Evolutionary conservation across 192 early-diverging fungal genomes (phyloP), one percentile per base, ranked within the genome.

Genomic region (Radiomyces spectabilis): DNA sequence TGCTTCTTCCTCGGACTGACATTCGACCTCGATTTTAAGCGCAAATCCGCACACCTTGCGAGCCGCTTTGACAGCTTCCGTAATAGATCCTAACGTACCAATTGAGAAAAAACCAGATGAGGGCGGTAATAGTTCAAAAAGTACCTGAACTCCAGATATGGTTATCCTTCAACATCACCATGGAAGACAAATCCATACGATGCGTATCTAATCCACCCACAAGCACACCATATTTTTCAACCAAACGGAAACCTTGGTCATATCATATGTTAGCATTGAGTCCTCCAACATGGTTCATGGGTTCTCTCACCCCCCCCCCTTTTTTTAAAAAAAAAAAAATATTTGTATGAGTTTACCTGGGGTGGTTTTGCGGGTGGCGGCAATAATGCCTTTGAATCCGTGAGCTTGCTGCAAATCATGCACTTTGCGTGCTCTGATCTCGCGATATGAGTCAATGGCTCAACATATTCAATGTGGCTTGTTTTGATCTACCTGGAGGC

Each of bases 121-220:
- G n/a, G n/a, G n/a, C n/a, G n/a, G n/a, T n/a, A n/a, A 18, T 3
- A 13, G 19, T 29, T 34, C 31, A 19, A n/a, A 8, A 6, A 30
- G 40, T 68, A 73, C 70, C 85, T 35, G 80, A 82, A 49, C 82
- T 82, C 95, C 95, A 98, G 52, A 98, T 85, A 58, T 98, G 96
- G 74, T 98, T 97, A 74, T 99, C 96, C 71, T 99, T 99, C 43
- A 99, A 78, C 96, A 99, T 99, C 47, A 99, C 88, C 93, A 97
- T 95, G 13, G 90, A 84, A 3, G 93, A 95, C 44, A 99, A 76
- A 68, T 97, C 93, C 82, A 91, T 86, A 34, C 96, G 93, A 68
- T 98, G 96, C 0, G 92, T 94, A 64, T 98, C 96, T 40, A 91
- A 86, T 32, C 96, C 96, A 33, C 96, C 96, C 18, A 98, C 92